Conservation (phyloP, 1,139 yeast genomes). For the Yamadazyma trypodendri region DNA sequence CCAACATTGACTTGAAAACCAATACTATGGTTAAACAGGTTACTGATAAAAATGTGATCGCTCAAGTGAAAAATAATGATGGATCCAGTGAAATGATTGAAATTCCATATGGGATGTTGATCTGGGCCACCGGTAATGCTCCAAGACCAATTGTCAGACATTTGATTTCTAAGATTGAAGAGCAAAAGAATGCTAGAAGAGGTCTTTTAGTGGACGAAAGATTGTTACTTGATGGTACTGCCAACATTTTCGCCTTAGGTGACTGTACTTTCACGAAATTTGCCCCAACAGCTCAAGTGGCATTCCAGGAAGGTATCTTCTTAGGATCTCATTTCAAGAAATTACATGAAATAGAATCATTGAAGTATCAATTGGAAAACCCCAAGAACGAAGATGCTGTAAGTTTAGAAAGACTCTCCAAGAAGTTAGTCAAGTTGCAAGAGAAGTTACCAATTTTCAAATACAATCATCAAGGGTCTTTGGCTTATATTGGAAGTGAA, state of each 20-base stretch:
- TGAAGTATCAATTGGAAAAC: conserved; percentile 39
- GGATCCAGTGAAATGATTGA: conserved; percentile 57
- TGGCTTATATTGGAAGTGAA: conserved; percentile 85
- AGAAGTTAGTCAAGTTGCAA: conserved; percentile 40
- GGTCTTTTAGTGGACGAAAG: conserved; percentile 84
- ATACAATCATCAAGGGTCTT: conserved; percentile 69
- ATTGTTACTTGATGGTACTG: conserved; percentile 80
- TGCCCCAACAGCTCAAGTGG: conserved; percentile 97
- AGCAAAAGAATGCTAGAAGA: conserved; percentile 84
- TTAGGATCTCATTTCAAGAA: conserved; percentile 71
- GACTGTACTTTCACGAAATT: conserved; percentile 90
- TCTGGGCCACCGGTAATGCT: conserved; percentile 98
- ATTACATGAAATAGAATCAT: conserved; percentile 64
- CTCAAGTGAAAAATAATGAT: conserved; percentile 64
- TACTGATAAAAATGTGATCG: conserved; percentile 62
- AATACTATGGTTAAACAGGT: conserved; percentile 90
- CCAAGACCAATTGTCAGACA: conserved; percentile 75
- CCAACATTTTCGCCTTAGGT: conserved; percentile 85
- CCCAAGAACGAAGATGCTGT: conserved; percentile 29
- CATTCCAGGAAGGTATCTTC: conserved; percentile 89
- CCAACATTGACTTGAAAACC: conserved; percentile 73
- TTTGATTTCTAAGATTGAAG: conserved; percentile 68
- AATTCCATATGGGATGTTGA: conserved; percentile 83
- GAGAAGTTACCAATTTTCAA: conserved; percentile 56
- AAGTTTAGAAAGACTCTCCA: conserved; percentile 38